phyloP scores from a whole-genome alignment of 257 asterid species.

The Cordia subcordata region DNA sequence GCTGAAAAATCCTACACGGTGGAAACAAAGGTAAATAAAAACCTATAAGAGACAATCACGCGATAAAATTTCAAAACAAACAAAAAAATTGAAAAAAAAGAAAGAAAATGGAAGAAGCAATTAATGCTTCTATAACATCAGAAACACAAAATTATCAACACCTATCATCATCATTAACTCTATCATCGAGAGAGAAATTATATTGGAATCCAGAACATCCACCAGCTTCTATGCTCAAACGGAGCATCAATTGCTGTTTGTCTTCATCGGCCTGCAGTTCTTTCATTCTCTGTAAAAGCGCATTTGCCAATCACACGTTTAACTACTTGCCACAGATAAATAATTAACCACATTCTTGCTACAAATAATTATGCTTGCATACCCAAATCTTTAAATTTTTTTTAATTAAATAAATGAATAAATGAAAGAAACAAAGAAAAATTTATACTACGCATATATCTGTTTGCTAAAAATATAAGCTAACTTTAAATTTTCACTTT shows the following conservation, averaged over 20 bases:
- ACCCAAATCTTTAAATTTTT: too few species aligned
- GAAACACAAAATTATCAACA: slow-evolving; percentile 15
- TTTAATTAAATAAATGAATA: too few species aligned
- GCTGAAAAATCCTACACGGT: slow-evolving; percentile 71
- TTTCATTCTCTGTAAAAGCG: slow-evolving; percentile 55
- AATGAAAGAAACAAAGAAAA: too few species aligned
- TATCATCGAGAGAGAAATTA: slow-evolving; percentile 73
- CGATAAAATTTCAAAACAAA: not conserved
- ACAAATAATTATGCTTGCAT: too few species aligned
- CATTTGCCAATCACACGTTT: not conserved
- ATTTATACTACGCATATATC: not conserved
- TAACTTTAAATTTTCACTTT: too few species aligned
- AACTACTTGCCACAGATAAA: not conserved
- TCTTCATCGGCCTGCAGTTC: slow-evolving; percentile 79
- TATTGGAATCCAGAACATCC: slow-evolving; percentile 99
- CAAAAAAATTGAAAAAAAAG: not conserved
- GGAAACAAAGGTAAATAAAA: not conserved
- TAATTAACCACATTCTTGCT: too few species aligned
- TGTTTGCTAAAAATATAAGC: not conserved
- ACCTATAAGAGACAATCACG: not conserved
- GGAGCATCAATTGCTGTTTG: slow-evolving; percentile 50
- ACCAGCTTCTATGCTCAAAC: slow-evolving; percentile 90
- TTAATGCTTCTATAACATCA: not conserved
- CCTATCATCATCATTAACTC: slow-evolving; percentile 79
- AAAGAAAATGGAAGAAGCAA: not conserved